phyloP scores from a whole-genome alignment of 2,329 filamentous ascomycete species.

The Hypoxylon sp. region DNA sequence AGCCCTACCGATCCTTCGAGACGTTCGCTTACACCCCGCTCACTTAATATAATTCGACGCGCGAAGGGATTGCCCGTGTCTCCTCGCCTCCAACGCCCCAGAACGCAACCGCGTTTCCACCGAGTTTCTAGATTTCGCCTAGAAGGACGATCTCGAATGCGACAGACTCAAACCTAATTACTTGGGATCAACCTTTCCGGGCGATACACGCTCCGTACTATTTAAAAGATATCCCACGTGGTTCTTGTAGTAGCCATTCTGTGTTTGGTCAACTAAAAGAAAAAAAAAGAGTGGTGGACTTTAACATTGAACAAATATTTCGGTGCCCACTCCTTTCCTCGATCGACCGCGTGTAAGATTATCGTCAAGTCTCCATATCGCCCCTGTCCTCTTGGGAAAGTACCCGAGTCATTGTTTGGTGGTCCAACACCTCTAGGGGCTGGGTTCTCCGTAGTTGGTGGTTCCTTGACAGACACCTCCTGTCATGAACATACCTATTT shows the following conservation, averaged over 20 bases:
- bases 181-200: background rate
- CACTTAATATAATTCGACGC: background rate
- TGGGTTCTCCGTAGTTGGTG: constrained; percentile 19
- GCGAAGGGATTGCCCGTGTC: background rate
- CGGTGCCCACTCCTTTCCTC: constrained; percentile 1
- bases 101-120: constrained; percentile 2
- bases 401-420: background rate
- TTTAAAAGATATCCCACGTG: background rate
- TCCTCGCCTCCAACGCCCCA: background rate
- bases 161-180: background rate
- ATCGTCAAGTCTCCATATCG: background rate
- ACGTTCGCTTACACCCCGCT: background rate
- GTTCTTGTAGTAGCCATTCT: background rate
- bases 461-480: constrained; percentile 18
- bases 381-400: background rate
- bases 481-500: constrained; percentile 47
- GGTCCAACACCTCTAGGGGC: constrained; percentile 5
- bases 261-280: background rate
- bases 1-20: background rate
- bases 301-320: constrained; percentile 10
- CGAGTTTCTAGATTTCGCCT: background rate
- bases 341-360: constrained; percentile 1
- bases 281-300: background rate
- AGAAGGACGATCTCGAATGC: background rate
- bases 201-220: background rate